These are phyloP conservation scores for Acacia melanoxylon DNA, from an alignment of 306 rosid species.

Conservation along the genomic window DNA sequence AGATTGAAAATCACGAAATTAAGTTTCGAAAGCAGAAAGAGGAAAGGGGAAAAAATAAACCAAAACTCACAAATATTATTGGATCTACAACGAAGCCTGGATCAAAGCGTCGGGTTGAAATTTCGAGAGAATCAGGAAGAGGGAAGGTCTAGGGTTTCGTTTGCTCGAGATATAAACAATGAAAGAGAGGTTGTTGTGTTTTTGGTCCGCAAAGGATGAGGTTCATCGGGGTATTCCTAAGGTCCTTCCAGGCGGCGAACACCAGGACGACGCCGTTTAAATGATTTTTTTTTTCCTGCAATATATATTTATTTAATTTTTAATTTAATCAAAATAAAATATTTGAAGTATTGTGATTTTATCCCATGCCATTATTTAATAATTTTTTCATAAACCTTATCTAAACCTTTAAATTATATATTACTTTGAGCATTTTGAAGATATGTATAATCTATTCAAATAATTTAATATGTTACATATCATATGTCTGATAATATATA, in stretches of 20 bases:
- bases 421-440: neutral
- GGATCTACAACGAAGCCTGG: conserved; percentile 22
- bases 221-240: conserved; percentile 8
- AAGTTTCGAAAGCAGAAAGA: neutral
- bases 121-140: conserved; percentile 18
- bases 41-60: neutral
- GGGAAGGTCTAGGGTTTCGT: conserved; percentile 58
- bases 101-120: conserved; percentile 38
- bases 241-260: conserved; percentile 30
- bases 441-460: neutral
- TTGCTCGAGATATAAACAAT: conserved; percentile 7
- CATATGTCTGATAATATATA: neutral
- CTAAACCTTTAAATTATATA: too few relatives aligned
- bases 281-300: neutral
- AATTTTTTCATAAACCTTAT: too few relatives aligned
- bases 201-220: conserved; percentile 33
- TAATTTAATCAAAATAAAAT: neutral
- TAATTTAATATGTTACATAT: neutral
- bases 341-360: neutral
- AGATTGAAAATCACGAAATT: neutral
- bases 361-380: neutral
- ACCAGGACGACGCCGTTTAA: conserved; percentile 40
- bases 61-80: conserved; percentile 34
- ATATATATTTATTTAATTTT: neutral
- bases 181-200: conserved; percentile 20